phyloP scores from a whole-genome alignment of 108 stramenopile genomes.

The Nannochloropsis salina region DNA sequence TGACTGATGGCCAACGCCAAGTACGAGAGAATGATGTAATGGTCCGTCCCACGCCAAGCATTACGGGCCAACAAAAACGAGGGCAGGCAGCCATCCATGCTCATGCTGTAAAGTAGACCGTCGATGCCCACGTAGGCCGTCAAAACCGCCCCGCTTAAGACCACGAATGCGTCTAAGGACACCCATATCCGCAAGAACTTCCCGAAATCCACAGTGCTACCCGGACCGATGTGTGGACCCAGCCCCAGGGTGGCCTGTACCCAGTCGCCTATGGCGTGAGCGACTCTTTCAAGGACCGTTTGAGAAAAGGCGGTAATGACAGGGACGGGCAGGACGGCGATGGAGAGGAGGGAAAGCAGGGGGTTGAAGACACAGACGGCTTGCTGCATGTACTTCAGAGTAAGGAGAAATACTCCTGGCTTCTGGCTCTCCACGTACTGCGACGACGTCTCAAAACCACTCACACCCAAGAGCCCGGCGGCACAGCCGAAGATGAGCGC shows the following conservation, averaged over 20 bases:
- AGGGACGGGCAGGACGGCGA: conserved; percentile 48
- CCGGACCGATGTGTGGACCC: not conserved
- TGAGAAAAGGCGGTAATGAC: conserved; percentile 30
- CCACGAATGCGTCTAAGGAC: conserved; percentile 58
- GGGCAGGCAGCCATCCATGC: conserved; percentile 56
- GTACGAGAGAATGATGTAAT: conserved; percentile 52
- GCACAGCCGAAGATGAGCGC: conserved; percentile 59
- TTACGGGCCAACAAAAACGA: conserved; percentile 53
- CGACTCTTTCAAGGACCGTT: conserved; percentile 45
- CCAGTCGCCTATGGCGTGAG: conserved; percentile 52
- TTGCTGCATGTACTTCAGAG: conserved; percentile 42
- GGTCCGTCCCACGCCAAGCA: conserved; percentile 52
- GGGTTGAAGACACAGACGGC: conserved; percentile 59
- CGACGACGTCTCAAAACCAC: conserved; percentile 59
- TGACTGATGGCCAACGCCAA: conserved; percentile 30
- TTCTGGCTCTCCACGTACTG: conserved; percentile 58
- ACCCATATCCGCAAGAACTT: conserved; percentile 35
- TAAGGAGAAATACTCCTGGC: conserved; percentile 51
- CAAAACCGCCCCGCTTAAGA: conserved; percentile 56
- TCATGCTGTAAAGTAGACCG: conserved; percentile 57
- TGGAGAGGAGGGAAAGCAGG: conserved; percentile 50
- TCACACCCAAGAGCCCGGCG: conserved; percentile 56
- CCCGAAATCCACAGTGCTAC: conserved; percentile 25
- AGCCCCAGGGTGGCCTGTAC: conserved; percentile 33
- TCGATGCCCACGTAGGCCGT: conserved; percentile 61